Percentiles rank a stretch among this genome's conserved stretches.
Evolutionary conservation across 2,329 filamentous ascomycete genomes (phyloP).

Genomic region (Colletotrichum sp.): DNA sequence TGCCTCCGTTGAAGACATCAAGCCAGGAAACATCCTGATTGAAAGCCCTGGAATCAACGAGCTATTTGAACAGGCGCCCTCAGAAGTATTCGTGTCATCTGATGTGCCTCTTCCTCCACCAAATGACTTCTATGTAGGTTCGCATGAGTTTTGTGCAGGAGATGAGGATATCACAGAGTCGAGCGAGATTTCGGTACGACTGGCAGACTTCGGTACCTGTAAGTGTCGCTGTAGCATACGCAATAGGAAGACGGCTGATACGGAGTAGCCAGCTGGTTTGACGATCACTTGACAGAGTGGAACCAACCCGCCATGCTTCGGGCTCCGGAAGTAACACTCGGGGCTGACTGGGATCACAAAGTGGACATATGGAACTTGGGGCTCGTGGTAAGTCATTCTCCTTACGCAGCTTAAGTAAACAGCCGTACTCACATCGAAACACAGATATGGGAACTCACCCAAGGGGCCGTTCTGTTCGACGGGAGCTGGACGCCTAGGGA

Average conservation of each 20-base stretch:
- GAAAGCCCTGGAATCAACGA: neutral
- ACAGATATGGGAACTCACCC: neutral
- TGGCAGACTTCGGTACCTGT: neutral
- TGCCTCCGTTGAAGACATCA: neutral
- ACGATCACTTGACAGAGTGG: neutral
- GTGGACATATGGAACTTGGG: neutral
- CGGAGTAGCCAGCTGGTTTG: neutral
- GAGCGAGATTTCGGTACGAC: neutral
- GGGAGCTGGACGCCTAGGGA: neutral
- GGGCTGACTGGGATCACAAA: neutral
- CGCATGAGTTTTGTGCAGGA: neutral
- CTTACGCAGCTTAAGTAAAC: fast-evolving
- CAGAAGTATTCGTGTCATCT: neutral
- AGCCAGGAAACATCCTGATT: neutral
- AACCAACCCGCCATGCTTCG: neutral
- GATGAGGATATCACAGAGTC: neutral
- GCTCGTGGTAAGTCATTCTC: neutral
- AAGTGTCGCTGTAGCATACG: neutral
- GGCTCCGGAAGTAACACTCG: neutral
- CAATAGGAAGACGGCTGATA: neutral
- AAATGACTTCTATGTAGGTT: neutral
- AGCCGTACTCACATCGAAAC: neutral
- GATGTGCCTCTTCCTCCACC: neutral
- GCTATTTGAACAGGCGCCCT: neutral
- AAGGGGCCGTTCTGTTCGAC: neutral